These are phyloP conservation scores for Diaporthe nobilis DNA, from an alignment of 2,329 filamentous ascomycete genomes.

Conservation along the genomic window DNA sequence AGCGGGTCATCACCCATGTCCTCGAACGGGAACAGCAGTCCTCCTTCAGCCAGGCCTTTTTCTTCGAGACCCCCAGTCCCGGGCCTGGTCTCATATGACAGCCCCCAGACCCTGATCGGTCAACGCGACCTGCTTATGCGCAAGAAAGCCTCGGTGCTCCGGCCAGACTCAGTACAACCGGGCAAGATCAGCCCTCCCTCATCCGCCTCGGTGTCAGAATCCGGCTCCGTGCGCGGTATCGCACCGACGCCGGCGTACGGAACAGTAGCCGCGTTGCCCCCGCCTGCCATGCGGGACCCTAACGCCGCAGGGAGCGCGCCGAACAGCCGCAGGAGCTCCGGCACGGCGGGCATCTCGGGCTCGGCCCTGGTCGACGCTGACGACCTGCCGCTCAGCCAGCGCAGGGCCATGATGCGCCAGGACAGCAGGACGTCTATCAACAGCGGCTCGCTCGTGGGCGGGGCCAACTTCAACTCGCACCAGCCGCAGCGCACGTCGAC, in stretches of 20 bases:
- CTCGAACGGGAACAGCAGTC: not conserved
- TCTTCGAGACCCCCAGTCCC: constrained; percentile 52
- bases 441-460: constrained; percentile 35
- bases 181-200: constrained; percentile 17
- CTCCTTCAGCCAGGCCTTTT: constrained; percentile 39
- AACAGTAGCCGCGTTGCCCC: not conserved
- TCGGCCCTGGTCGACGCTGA: constrained; percentile 61
- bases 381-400: constrained; percentile 79
- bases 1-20: constrained; percentile 46
- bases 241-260: not conserved
- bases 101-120: constrained; percentile 69
- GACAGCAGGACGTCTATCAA: constrained; percentile 54
- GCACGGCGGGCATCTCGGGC: not conserved
- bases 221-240: constrained; percentile 55
- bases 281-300: constrained; percentile 31
- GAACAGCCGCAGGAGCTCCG: constrained; percentile 33
- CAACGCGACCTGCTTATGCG: constrained; percentile 69
- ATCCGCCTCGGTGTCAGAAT: constrained; percentile 56
- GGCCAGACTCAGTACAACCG: constrained; percentile 41
- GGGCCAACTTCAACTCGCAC: constrained; percentile 56
- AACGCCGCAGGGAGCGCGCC: constrained; percentile 34
- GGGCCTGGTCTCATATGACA: constrained; percentile 65
- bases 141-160: constrained; percentile 55
- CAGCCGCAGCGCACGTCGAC: constrained; percentile 65
- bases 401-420: constrained; percentile 72